Conservation (phyloP, 192 early-diverging fungal species). For the Gonapodya prolifera region DNA sequence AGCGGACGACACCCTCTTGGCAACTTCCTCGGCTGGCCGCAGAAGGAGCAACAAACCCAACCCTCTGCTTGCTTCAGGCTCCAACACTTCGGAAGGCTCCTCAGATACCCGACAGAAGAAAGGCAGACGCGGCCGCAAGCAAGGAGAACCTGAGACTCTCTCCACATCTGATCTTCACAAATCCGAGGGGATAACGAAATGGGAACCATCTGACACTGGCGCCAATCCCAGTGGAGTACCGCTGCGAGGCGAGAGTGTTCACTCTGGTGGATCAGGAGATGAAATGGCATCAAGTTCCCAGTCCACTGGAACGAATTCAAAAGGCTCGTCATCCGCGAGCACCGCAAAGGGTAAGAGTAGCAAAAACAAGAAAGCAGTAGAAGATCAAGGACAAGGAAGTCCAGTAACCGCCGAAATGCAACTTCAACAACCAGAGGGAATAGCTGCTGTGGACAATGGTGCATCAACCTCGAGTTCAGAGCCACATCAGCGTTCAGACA, state of each 20-base stretch:
- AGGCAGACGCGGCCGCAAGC: neutral
- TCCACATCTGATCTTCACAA: neutral
- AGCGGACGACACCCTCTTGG: neutral
- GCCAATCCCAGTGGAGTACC: neutral
- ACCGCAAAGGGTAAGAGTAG: neutral
- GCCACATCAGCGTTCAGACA: no score
- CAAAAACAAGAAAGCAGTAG: neutral
- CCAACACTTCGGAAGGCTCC: neutral
- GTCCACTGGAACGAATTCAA: neutral
- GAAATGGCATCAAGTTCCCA: neutral
- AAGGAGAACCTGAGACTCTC: neutral
- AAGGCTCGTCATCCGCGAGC: neutral
- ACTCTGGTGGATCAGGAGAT: neutral
- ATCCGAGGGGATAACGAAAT: neutral
- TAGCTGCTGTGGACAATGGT: no score
- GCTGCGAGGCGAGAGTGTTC: no score
- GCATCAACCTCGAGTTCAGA: no score
- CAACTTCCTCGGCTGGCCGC: neutral
- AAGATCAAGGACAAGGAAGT: neutral
- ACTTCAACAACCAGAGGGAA: no score
- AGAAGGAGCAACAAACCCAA: no score
- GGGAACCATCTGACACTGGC: neutral
- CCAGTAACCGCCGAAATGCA: no score
- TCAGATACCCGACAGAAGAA: neutral
- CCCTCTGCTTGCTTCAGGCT: no score